Percentiles rank a stretch among this genome's conserved stretches.
phyloP scores from a whole-genome alignment of 225 moss, liverwort and hornwort genomes.

The Anthoceros angustus region DNA sequence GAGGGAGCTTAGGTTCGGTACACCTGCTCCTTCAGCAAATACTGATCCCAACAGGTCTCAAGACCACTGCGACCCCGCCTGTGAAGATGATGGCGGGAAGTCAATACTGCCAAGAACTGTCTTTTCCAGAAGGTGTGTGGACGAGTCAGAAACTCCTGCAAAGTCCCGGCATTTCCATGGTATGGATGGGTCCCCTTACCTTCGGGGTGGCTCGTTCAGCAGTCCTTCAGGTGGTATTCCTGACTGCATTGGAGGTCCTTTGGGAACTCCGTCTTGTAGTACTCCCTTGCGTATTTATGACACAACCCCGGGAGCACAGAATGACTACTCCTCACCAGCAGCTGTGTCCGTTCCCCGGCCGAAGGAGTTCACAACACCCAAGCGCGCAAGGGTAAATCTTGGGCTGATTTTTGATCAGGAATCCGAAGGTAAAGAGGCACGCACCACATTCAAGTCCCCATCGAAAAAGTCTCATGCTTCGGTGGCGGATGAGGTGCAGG shows the following conservation, averaged over 20 bases:
- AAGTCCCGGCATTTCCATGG: too few species aligned
- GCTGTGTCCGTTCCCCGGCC: background rate
- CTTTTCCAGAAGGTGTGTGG: too few species aligned
- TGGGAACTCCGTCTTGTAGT: background rate
- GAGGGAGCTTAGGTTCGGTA: background rate
- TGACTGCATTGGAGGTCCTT: too few species aligned
- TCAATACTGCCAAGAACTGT: too few species aligned
- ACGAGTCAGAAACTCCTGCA: too few species aligned
- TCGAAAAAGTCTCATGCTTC: background rate
- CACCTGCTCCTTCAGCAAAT: background rate
- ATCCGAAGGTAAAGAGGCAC: background rate
- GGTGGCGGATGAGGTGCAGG: background rate
- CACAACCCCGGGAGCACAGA: background rate
- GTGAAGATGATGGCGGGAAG: too few species aligned
- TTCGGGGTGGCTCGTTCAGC: too few species aligned
- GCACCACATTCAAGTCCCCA: background rate
- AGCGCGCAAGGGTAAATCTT: background rate
- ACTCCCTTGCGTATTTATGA: background rate
- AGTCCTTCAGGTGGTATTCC: too few species aligned
- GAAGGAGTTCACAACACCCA: too few species aligned
- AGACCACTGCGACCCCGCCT: too few species aligned
- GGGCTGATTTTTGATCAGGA: background rate
- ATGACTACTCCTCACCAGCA: background rate
- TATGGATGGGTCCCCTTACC: too few species aligned
- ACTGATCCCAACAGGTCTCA: too few species aligned